Base-by-base conservation (phyloP, 1,139 yeast species). In the Taphrina flavorubra region DNA sequence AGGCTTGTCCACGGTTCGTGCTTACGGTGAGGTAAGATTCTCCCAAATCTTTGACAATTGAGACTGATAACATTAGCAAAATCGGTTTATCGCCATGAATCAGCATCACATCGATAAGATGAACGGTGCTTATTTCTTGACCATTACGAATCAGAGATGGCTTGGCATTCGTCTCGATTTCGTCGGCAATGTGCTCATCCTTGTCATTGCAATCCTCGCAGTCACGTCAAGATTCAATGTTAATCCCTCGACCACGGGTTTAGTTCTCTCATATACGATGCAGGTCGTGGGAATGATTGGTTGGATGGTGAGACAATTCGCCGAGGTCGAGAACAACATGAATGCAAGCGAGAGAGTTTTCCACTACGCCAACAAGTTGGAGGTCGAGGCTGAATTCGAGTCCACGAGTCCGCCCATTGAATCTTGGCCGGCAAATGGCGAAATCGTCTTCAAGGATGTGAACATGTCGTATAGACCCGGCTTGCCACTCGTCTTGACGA, bases 271-370 rank as follows among this genome's bases (percentile, higher is more conserved):
- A 0, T 87, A 86, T 76, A 57, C 72, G 37, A 71, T 68, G 47
- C 49, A 68, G 37, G 65, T 73, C 7, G 56, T 70, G 10, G 68
- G 70, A 31, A 69, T 72, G 67, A 65, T 76, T 68, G 71, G 75
- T 5, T 74, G 76, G 78, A 79, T 77, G 73, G 81, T 77, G 58
- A 72, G 87, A 76, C 79, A 82, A 77, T 34, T 79, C 77, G 89
- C 96, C 0, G 87, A 86, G 75, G 85, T 88, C 40, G 96, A 90
- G 76, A 90, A 89, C 77, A 88, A 88, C 75, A 84, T 90, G 91
- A 89, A 89, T 75, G 86, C 95, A 7, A 94, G 87, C n/a, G 97
- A 91, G 79, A 84, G 97, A 76, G 78, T 91, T 66, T 83, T 85
- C 71, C 84, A 87, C 69, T 90, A 90, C 77, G 94, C 92, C 0